phyloP scores from a whole-genome alignment of 768 basidiomycete species.

The Collybiopsis luxurians region DNA sequence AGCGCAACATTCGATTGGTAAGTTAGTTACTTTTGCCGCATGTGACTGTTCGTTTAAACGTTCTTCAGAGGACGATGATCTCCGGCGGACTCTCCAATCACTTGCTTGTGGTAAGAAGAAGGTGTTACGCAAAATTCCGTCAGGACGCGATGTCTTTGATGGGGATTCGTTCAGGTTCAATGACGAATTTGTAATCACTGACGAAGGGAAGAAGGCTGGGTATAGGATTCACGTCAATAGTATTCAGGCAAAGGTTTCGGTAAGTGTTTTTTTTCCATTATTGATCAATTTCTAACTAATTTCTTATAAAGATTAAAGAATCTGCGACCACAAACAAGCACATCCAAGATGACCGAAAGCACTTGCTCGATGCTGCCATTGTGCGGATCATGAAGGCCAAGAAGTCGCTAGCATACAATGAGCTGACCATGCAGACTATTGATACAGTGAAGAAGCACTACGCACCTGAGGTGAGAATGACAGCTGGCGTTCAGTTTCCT shows the following conservation, averaged over 20 bases:
- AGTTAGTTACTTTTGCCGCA: background rate
- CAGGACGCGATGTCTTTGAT: conserved; percentile 73
- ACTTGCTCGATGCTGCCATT: conserved; percentile 90
- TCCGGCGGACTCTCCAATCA: conserved; percentile 87
- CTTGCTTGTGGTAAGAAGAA: conserved; percentile 89
- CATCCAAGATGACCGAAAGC: conserved; percentile 85
- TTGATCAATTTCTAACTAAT: conserved; percentile 1
- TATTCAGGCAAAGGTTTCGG: conserved; percentile 91
- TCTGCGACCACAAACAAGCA: conserved; percentile 74
- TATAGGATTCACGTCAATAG: conserved; percentile 90
- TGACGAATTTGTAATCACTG: conserved; percentile 55
- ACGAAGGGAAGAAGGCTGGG: conserved; percentile 47
- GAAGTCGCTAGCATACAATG: conserved; percentile 79
- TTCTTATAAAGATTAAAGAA: conserved; percentile 71
- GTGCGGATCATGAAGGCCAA: conserved; percentile 95
- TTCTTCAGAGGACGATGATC: conserved; percentile 66
- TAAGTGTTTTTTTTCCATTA: conserved; percentile 32
- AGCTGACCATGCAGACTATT: conserved; percentile 80
- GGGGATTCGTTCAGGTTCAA: conserved; percentile 83
- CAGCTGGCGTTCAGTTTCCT: background rate
- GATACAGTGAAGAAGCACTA: conserved; percentile 89
- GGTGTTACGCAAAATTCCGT: conserved; percentile 78
- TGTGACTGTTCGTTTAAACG: background rate
- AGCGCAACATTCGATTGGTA: background rate
- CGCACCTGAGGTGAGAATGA: conserved; percentile 41